Evolutionary conservation across 257 asterid species (phyloP).

Genomic region (Fraxinus anomala): DNA sequence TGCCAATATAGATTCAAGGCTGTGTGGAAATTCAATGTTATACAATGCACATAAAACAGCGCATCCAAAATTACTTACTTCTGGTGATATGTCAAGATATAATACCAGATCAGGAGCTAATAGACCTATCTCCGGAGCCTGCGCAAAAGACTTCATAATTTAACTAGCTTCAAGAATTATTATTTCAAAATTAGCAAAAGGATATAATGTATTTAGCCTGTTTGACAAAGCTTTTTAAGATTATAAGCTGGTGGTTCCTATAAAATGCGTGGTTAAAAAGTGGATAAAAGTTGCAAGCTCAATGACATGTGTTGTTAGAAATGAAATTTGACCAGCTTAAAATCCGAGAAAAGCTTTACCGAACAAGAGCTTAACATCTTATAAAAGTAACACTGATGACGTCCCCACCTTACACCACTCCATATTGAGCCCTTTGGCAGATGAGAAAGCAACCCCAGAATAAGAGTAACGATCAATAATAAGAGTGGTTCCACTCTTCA

Average conservation of each 20-base stretch:
- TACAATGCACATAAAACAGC: constrained; percentile 10
- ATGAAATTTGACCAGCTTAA: too few species aligned
- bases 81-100: constrained; percentile 90
- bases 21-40: not conserved
- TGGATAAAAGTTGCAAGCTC: too few species aligned
- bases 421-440: constrained; percentile 84
- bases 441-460: constrained; percentile 93
- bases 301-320: too few species aligned
- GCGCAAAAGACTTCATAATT: constrained; percentile 22
- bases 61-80: constrained; percentile 47
- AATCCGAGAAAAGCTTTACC: too few species aligned
- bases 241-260: too few species aligned
- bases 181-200: not conserved
- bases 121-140: constrained; percentile 91
- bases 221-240: too few species aligned
- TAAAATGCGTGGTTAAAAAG: too few species aligned
- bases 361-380: not conserved
- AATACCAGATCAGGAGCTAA: constrained; percentile 89
- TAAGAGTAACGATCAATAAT: constrained; percentile 82
- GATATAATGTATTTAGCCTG: too few species aligned
- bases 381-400: not conserved
- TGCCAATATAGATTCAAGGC: constrained; percentile 5
- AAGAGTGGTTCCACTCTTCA: constrained; percentile 76
- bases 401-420: constrained; percentile 79
- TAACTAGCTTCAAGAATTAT: constrained; percentile 11